These are phyloP conservation scores for Lathyrus sativus DNA, from an alignment of 306 rosid genomes.

Conservation along the genomic window DNA sequence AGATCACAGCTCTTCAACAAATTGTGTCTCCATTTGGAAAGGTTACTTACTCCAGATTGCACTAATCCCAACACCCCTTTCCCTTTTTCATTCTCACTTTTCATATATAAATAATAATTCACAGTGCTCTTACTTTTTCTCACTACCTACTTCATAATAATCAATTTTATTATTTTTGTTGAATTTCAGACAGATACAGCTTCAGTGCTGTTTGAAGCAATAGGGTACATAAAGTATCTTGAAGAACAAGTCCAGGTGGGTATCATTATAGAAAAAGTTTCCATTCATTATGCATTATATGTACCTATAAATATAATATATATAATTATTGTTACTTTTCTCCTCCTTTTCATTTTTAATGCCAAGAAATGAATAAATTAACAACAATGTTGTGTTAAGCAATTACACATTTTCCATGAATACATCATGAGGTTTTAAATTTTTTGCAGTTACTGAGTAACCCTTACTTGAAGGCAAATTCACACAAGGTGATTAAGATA, in stretches of 20 bases:
- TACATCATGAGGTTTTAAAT: slow-evolving; percentile 11
- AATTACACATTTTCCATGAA: slow-evolving; percentile 18
- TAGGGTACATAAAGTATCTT: slow-evolving; percentile 81
- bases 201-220: slow-evolving; percentile 88
- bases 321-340: slow-evolving; percentile 27
- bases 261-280: slow-evolving; percentile 28
- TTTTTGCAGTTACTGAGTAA: slow-evolving; percentile 67
- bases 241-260: slow-evolving; percentile 89
- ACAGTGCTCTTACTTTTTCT: slow-evolving; percentile 46
- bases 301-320: slow-evolving; percentile 20
- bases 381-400: not conserved
- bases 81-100: not conserved
- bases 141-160: slow-evolving; percentile 33
- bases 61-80: slow-evolving; percentile 10
- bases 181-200: slow-evolving; percentile 91
- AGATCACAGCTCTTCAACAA: slow-evolving; percentile 91
- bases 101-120: slow-evolving; percentile 10
- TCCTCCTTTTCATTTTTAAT: slow-evolving; percentile 20
- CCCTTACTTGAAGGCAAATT: slow-evolving; percentile 76
- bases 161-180: not conserved
- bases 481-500: slow-evolving; percentile 55
- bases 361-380: slow-evolving; percentile 5
- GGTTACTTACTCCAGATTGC: slow-evolving; percentile 55
- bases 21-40: slow-evolving; percentile 99
- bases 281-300: slow-evolving; percentile 32